Evolutionary conservation across 176 grass and related monocot genomes (phyloP), one percentile per base, ranked within the genome.

Genomic region (Neostapfia colusana): DNA sequence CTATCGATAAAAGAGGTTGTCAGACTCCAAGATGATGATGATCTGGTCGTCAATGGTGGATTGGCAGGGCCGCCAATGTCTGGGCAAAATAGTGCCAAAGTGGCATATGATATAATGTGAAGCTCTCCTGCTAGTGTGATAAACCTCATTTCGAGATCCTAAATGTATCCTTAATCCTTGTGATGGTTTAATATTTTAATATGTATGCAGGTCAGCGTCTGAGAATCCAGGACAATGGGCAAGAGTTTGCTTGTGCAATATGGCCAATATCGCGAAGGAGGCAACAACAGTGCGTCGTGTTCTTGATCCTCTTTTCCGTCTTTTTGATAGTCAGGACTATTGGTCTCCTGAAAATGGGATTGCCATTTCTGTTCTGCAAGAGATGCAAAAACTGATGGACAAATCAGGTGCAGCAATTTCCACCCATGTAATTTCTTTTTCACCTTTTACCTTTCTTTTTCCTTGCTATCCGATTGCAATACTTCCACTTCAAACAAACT

Each of bases 181-280:
- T 69, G 73, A 70, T 67, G 28, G 24, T n/a, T 88, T 80, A 75
- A 50, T 83, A 63, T n/a, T n/a, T 85, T 83, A 82, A 50, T 83
- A 64, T 77, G 27, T 74, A 63, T 54, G 9, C 82, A 99, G 95
- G 95, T 76, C 78, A 66, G 41, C 49, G n/a, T 90, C 80, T 58
- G 88, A 84, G 80, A 92, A 86, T 75, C 91, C 89, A 63, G 69
- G 70, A 16, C 85, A 95, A 27, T 99, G 95, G 95, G 84, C 95
- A 41, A 90, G 85, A 74, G 70, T 95, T 73, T 95, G 91, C 76
- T 95, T 99, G 69, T 74, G 78, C 54, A 95, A 99, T 84, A 95
- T 99, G 91, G 87, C 95, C 48, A 88, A 88, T 82, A 86, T 99
- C 51, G 95, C 95, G 13, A 88, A 85, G 79, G 95, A 92, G 69